phyloP scores from a whole-genome alignment of 306 rosid species.

The Gynostemma pentaphyllum region DNA sequence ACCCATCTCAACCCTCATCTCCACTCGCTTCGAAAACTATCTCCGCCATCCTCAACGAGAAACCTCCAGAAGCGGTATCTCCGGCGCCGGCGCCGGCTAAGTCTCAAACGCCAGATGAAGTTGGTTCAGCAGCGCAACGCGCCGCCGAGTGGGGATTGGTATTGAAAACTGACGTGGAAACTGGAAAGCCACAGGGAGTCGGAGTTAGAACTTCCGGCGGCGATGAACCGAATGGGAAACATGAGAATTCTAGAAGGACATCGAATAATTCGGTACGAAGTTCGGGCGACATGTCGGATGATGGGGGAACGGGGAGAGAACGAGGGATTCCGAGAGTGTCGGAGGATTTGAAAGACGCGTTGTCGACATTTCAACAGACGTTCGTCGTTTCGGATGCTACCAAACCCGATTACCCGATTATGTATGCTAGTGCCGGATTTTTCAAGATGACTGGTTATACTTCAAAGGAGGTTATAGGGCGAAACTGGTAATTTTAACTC shows the following conservation, averaged over 20 bases:
- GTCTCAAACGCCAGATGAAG: constrained; percentile 6
- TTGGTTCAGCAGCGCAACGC: constrained; percentile 51
- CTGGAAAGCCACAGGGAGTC: constrained; percentile 79
- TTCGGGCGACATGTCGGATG: constrained; percentile 62
- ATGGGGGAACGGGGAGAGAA: constrained; percentile 24
- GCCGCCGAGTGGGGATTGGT: constrained; percentile 97
- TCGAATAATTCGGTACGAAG: constrained; percentile 53
- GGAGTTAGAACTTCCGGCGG: constrained; percentile 55
- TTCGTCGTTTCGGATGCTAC: constrained; percentile 90
- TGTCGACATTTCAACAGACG: constrained; percentile 87
- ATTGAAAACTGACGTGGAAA: constrained; percentile 62
- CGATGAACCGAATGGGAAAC: constrained; percentile 30
- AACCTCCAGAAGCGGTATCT: too few species aligned
- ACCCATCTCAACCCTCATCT: constrained; percentile 14
- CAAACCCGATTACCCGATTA: constrained; percentile 80
- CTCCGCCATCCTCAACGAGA: constrained; percentile 22
- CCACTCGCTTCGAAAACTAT: constrained; percentile 21
- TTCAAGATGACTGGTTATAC: constrained; percentile 94
- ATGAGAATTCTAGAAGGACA: constrained; percentile 30
- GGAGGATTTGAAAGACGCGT: constrained; percentile 61
- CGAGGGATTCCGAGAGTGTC: constrained; percentile 61
- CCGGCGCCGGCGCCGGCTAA: too few species aligned
- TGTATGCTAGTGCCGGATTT: constrained; percentile 93
- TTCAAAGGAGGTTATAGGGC: constrained; percentile 71
- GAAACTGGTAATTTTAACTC: constrained; percentile 60